A percentile compares a stretch with the other conserved stretches of the same genome.
Evolutionary conservation across 768 basidiomycete species (phyloP).

Genomic region (Symmetrospora coprosmae): DNA sequence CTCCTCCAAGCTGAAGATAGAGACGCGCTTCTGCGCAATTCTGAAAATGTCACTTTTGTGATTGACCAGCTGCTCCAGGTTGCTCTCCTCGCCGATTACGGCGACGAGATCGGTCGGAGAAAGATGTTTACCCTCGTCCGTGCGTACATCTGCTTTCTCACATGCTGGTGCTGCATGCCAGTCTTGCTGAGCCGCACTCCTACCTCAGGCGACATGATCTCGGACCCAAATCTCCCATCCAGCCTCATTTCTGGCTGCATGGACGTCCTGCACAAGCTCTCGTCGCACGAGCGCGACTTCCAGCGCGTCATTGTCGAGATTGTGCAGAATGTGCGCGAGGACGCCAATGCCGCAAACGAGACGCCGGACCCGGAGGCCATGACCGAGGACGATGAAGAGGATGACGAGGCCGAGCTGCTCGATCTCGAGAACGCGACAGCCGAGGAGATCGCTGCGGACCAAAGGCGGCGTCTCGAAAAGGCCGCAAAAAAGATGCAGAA

Average conservation of each 20-base stretch:
- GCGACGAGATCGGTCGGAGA: conserved; percentile 76
- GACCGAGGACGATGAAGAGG: conserved; percentile 25
- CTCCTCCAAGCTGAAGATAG: conserved; percentile 36
- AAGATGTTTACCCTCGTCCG: conserved; percentile 77
- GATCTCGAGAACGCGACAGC: not conserved
- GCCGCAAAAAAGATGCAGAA: conserved; percentile 35
- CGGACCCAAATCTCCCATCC: conserved; percentile 55
- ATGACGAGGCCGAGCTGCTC: conserved; percentile 22
- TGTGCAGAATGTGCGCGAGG: conserved; percentile 55
- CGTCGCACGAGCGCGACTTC: conserved; percentile 63
- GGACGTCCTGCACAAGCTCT: conserved; percentile 62
- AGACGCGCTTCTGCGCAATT: not conserved
- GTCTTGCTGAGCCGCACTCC: not conserved
- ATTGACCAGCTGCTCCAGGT: conserved; percentile 68
- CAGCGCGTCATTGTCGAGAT: conserved; percentile 80
- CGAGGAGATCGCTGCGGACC: conserved; percentile 18
- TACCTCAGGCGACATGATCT: conserved; percentile 62
- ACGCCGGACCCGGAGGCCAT: conserved; percentile 26
- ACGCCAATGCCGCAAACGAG: conserved; percentile 16
- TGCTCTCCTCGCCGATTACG: conserved; percentile 68
- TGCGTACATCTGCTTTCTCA: conserved; percentile 39
- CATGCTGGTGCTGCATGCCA: not conserved
- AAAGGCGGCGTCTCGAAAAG: conserved; percentile 33
- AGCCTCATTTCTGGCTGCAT: conserved; percentile 57
- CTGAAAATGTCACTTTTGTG: conserved; percentile 43